Evolutionary conservation across 1,284 basidiomycete species (phyloP).

Genomic region (Ceratobasidium papillatum): DNA sequence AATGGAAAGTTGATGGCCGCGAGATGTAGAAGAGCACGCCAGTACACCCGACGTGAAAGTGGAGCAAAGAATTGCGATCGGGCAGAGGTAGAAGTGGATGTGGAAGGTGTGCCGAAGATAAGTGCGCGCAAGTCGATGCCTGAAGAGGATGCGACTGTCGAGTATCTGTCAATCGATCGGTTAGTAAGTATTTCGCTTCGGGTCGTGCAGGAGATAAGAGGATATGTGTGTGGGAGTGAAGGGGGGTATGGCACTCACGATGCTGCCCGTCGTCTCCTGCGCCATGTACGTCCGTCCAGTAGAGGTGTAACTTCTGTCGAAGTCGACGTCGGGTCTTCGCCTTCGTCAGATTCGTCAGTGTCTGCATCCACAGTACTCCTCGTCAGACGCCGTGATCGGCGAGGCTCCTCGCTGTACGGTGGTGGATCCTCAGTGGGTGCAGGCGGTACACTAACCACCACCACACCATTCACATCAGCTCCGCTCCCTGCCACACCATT

Average conservation of each 20-base stretch:
- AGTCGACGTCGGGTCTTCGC: constrained; percentile 15
- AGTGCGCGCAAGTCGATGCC: constrained; percentile 11
- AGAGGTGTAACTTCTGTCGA: constrained; percentile 12
- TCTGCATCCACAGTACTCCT: not conserved
- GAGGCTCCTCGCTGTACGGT: constrained; percentile 33
- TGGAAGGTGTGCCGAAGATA: constrained; percentile 2
- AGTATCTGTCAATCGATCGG: constrained; percentile 15
- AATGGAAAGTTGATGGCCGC: constrained; percentile 77
- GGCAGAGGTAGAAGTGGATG: not conserved
- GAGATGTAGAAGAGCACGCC: constrained; percentile 70
- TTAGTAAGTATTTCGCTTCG: not conserved
- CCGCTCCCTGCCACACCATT: not conserved
- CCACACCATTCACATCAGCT: not conserved
- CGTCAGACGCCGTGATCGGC: constrained; percentile 21
- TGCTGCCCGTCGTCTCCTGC: constrained; percentile 20
- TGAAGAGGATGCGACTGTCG: constrained; percentile 22
- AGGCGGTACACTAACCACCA: not conserved
- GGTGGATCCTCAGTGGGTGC: constrained; percentile 16
- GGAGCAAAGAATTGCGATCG: constrained; percentile 67
- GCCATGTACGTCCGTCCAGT: not conserved
- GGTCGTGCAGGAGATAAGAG: too few species aligned
- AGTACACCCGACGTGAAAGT: constrained; percentile 63
- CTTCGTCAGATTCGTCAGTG: constrained; percentile 7
- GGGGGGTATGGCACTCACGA: constrained; percentile 6
- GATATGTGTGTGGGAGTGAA: not conserved